Evolutionary conservation across 202 grass and related monocot genomes (phyloP), one percentile per base, ranked within the genome.

Genomic region (Panicum virgatum): DNA sequence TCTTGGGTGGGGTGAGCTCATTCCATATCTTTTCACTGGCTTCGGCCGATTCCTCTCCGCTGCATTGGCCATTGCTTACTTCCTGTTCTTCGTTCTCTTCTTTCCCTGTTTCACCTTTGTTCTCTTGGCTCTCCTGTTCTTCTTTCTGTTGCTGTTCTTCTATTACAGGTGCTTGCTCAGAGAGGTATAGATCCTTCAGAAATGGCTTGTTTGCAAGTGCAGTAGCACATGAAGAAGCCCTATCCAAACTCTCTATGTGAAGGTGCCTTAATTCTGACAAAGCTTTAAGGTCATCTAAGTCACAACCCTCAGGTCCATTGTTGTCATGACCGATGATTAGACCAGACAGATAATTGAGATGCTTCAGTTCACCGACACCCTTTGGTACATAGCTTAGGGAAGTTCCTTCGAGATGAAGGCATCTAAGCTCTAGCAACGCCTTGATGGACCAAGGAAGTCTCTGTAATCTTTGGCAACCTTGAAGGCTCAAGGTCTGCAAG

Each of bases 361-460:
- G 77, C 46, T 34, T 77, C 84, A 97, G 56, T n/a, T 94, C 86
- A 81, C 88, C 87, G 26, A 93, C 78, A 74, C 92, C 90, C 52
- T 88, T 93, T 0, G 90, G 95, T n/a, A 91, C 88, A 84, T 91
- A 78, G 65, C 75, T 92, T 32, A 94, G 50, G 25, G 82, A 86
- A 75, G 81, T 94, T 73, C 82, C 83, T 51, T 76, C 45, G 1
- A 94, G 87, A 39, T 79, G 54, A 72, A 97, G 79, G 68, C 88
- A 84, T 82, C 92, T 88, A 73, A 94, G 84, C 27, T 94, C 84
- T 46, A 78, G 76, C 62, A 97, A 77, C 57, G 59, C 64, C 26
- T 65, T 92, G 53, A 97, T 84, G 37, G 92, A 80, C 83, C 91
- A 77, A 45, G 95, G 90, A 62, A 97, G 90, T 83, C 76, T 86